These are phyloP conservation scores for Aspergillus fischeri DNA, from an alignment of 2,329 filamentous ascomycete genomes.

Conservation along the genomic window DNA sequence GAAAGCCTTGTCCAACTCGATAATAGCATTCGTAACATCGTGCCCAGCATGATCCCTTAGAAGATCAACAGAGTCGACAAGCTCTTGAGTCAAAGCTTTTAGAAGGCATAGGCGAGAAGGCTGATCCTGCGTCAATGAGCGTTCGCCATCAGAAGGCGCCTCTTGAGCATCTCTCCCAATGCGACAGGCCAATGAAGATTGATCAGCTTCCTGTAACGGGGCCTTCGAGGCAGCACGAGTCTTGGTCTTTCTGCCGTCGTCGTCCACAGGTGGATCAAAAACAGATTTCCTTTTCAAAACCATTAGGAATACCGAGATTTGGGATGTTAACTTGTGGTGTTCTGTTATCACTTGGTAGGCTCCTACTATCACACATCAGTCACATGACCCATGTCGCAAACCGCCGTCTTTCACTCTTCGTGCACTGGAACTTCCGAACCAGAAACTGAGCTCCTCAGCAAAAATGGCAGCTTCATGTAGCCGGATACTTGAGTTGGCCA, in stretches of 20 bases:
- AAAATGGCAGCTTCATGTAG: constrained; percentile 50
- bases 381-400: not conserved
- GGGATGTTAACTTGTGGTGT: not conserved
- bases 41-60: constrained; percentile 10
- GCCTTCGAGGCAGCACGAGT: not conserved
- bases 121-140: not conserved
- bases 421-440: too few species aligned
- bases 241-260: constrained; percentile 15
- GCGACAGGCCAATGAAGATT: not conserved
- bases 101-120: constrained; percentile 16
- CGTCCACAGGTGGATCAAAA: constrained; percentile 2
- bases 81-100: constrained; percentile 18
- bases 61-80: constrained; percentile 14
- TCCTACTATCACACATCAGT: not conserved
- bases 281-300: constrained; percentile 22
- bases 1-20: constrained; percentile 19
- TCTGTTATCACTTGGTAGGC: not conserved
- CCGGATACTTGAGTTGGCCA: constrained; percentile 66
- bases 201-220: not conserved
- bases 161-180: not conserved
- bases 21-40: constrained; percentile 17
- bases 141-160: not conserved
- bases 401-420: too few species aligned
- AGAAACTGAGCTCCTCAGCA: too few species aligned
- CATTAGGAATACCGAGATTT: constrained; percentile 13